These are phyloP conservation scores for Alnus rubra DNA, from an alignment of 306 rosid genomes.

Conservation along the genomic window DNA sequence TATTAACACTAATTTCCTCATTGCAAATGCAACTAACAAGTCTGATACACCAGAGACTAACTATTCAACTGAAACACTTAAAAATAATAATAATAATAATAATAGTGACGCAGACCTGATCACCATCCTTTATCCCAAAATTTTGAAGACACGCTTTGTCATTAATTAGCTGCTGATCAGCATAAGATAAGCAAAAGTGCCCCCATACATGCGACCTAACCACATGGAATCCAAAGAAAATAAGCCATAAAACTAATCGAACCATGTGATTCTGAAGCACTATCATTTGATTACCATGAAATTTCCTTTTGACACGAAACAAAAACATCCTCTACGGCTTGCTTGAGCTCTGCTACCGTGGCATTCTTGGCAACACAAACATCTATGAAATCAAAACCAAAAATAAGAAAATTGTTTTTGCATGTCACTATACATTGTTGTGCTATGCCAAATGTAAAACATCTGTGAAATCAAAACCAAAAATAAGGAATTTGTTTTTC, in stretches of 20 bases:
- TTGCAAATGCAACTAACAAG: background rate
- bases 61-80: background rate
- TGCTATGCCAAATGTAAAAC: background rate
- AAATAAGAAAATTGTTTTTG: too few species aligned
- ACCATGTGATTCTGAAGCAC: background rate
- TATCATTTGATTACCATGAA: conserved; percentile 38
- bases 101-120: conserved; percentile 36
- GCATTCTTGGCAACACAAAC: conserved; percentile 36
- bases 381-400: conserved; percentile 26
- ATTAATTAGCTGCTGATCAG: conserved; percentile 43
- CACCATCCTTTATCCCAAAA: conserved; percentile 54
- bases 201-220: conserved; percentile 57
- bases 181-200: conserved; percentile 52
- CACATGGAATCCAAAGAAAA: background rate
- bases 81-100: background rate
- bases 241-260: background rate
- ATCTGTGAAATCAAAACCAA: conserved; percentile 27
- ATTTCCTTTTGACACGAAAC: conserved; percentile 26
- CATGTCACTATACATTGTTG: too few species aligned
- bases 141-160: conserved; percentile 35
- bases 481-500: background rate
- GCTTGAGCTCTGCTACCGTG: conserved; percentile 47
- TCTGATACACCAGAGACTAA: too few species aligned
- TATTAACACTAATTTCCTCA: background rate
- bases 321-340: conserved; percentile 44